Conservation (phyloP, 2,329 filamentous ascomycete genomes). For the Aureobasidium sp. region DNA sequence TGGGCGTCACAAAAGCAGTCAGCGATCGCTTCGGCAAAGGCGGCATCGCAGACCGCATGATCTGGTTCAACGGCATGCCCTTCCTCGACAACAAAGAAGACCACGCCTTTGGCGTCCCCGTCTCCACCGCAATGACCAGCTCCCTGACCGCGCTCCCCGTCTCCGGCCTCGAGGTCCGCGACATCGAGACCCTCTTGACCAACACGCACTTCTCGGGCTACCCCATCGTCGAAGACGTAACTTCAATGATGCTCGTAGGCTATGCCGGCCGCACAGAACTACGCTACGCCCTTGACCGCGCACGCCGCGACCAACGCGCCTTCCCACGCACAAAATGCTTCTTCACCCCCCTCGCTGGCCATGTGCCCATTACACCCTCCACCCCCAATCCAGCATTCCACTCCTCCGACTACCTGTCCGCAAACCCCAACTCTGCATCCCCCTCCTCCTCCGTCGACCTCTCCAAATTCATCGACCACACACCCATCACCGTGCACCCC, state of each 20-base stretch:
- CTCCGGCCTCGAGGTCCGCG: conserved; percentile 62
- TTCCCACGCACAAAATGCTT: conserved; percentile 61
- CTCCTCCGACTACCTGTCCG: conserved; percentile 54
- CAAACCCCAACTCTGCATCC: conserved; percentile 48
- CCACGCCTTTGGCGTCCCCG: conserved; percentile 89
- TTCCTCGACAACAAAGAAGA: conserved; percentile 97
- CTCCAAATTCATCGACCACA: conserved; percentile 77
- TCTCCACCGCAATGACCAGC: conserved; percentile 69
- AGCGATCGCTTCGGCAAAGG: conserved; percentile 88
- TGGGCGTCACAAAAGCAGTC: conserved; percentile 91
- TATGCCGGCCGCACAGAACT: conserved; percentile 92
- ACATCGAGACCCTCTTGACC: conserved; percentile 65
- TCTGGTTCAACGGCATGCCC: conserved; percentile 96
- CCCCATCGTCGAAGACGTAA: conserved; percentile 71
- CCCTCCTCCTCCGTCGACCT: conserved; percentile 66
- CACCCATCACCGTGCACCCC: conserved; percentile 84
- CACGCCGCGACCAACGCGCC: conserved; percentile 60
- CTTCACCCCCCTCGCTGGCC: conserved; percentile 40
- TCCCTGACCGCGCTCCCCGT: conserved; percentile 67
- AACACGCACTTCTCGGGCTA: conserved; percentile 86
- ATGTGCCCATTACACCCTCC: conserved; percentile 23
- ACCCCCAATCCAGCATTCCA: conserved; percentile 33
- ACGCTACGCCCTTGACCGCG: conserved; percentile 77
- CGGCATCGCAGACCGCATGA: conserved; percentile 95
- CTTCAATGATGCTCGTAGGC: conserved; percentile 65